Percentiles rank a stretch among this genome's conserved stretches.
Evolutionary conservation across 768 basidiomycete genomes (phyloP).

Genomic region (Tephrocybe sp.): DNA sequence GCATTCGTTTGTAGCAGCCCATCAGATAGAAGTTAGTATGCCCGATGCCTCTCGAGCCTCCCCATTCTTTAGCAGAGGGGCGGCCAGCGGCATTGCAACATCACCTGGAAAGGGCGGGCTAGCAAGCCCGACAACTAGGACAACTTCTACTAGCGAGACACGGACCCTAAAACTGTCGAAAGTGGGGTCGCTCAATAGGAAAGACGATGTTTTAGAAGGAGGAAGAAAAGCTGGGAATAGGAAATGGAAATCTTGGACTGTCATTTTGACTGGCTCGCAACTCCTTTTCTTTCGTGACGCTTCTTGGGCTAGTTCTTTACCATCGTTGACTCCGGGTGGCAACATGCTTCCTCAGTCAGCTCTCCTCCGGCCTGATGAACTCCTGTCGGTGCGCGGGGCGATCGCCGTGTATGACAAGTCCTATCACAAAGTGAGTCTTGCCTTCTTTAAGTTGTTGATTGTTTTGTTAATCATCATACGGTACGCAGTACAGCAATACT

Average conservation of each 20-base stretch:
- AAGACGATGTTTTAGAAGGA: slow-evolving; percentile 74
- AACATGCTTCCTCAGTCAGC: slow-evolving; percentile 34
- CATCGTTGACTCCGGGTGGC: slow-evolving; percentile 33
- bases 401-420: slow-evolving; percentile 79
- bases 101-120: slow-evolving; percentile 21
- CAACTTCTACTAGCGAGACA: slow-evolving; percentile 25
- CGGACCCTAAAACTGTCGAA: slow-evolving; percentile 72
- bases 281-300: slow-evolving; percentile 85
- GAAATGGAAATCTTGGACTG: slow-evolving; percentile 88
- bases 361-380: slow-evolving; percentile 78
- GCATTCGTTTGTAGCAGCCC: slow-evolving; percentile 58
- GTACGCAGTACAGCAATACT: slow-evolving; percentile 57
- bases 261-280: slow-evolving; percentile 86
- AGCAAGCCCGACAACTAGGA: slow-evolving; percentile 13
- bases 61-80: slow-evolving; percentile 34
- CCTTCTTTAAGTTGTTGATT: background rate
- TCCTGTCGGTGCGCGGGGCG: slow-evolving; percentile 71
- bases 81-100: slow-evolving; percentile 28
- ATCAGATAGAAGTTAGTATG: slow-evolving; percentile 52
- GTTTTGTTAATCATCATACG: slow-evolving; percentile 1
- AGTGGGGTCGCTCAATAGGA: slow-evolving; percentile 76
- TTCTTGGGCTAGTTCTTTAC: slow-evolving; percentile 47
- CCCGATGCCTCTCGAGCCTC: slow-evolving; percentile 32
- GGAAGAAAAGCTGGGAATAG: slow-evolving; percentile 73
- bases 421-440: slow-evolving; percentile 68